A percentile compares a stretch with the other conserved stretches of the same genome.
phyloP scores from a whole-genome alignment of 2,329 filamentous ascomycete genomes.

The Sclerotinia minor region DNA sequence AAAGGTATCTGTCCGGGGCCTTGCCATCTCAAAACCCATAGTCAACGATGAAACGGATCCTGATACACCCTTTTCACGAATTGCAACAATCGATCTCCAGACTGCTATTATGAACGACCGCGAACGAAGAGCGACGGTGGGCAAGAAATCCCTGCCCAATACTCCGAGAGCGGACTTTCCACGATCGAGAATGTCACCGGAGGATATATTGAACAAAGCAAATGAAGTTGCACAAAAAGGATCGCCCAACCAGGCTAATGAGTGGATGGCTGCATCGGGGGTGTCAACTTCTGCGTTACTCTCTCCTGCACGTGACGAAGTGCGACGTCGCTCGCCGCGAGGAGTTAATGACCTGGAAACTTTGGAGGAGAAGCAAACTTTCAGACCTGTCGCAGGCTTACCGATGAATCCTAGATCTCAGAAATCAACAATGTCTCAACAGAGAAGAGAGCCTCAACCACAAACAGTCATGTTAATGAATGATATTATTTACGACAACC shows the following conservation, averaged over 20 bases:
- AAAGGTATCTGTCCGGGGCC: slow-evolving; percentile 35
- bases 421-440: slow-evolving; percentile 26
- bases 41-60: slow-evolving; percentile 25
- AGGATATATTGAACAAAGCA: slow-evolving; percentile 33
- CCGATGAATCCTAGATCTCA: slow-evolving; percentile 37
- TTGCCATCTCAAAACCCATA: slow-evolving; percentile 41
- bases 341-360: slow-evolving; percentile 32
- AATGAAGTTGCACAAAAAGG: slow-evolving; percentile 34
- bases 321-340: slow-evolving; percentile 40
- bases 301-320: slow-evolving; percentile 40
- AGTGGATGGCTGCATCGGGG: slow-evolving; percentile 32
- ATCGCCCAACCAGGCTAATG: slow-evolving; percentile 18
- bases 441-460: slow-evolving; percentile 39
- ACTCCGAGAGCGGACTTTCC: slow-evolving; percentile 33
- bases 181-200: slow-evolving; percentile 30
- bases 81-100: slow-evolving; percentile 41
- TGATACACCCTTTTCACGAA: slow-evolving; percentile 35
- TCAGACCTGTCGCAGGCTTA: slow-evolving; percentile 29
- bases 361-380: slow-evolving; percentile 30
- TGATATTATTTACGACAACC: slow-evolving; percentile 56
- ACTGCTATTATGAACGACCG: slow-evolving; percentile 40
- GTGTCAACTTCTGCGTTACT: slow-evolving; percentile 40
- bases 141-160: slow-evolving; percentile 33
- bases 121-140: slow-evolving; percentile 36
- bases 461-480: slow-evolving; percentile 59